Evolutionary conservation across 768 basidiomycete genomes (phyloP).

Genomic region (Suillus subluteus): DNA sequence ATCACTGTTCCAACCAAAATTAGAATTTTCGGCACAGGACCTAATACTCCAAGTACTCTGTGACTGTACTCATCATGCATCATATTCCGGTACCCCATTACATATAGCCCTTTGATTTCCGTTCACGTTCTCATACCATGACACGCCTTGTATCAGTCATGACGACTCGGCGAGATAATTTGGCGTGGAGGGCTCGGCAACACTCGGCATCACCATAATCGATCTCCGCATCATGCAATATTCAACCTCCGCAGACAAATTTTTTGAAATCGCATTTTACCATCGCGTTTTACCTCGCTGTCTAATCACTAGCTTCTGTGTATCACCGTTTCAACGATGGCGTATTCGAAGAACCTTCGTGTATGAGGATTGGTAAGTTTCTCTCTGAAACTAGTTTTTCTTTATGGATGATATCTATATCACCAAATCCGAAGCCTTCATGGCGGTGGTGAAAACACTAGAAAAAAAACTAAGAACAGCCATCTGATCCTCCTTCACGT

Average conservation of each 20-base stretch:
- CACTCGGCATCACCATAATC: background rate
- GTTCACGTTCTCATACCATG: background rate
- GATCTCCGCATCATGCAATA: background rate
- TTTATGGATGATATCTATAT: background rate
- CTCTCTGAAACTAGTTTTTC: background rate
- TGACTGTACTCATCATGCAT: background rate
- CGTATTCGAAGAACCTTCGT: background rate
- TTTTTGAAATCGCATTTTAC: background rate
- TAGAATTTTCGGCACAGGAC: too few relatives aligned
- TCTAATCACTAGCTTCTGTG: background rate
- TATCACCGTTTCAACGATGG: too few relatives aligned
- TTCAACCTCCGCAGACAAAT: background rate
- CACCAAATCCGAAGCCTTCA: slow-evolving; percentile 32
- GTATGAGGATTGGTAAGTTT: background rate
- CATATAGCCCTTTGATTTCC: background rate
- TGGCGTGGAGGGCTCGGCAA: background rate
- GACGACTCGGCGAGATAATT: background rate
- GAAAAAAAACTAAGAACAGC: slow-evolving; percentile 37
- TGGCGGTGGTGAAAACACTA: slow-evolving; percentile 35
- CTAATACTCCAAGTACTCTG: background rate
- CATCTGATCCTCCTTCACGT: slow-evolving; percentile 29
- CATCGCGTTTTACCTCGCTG: too few relatives aligned
- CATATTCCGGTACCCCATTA: background rate
- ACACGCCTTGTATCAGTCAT: background rate
- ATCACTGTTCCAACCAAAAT: too few relatives aligned